phyloP scores from a whole-genome alignment of 352 stramenopile species.

The Globisporangium echinulatum region DNA sequence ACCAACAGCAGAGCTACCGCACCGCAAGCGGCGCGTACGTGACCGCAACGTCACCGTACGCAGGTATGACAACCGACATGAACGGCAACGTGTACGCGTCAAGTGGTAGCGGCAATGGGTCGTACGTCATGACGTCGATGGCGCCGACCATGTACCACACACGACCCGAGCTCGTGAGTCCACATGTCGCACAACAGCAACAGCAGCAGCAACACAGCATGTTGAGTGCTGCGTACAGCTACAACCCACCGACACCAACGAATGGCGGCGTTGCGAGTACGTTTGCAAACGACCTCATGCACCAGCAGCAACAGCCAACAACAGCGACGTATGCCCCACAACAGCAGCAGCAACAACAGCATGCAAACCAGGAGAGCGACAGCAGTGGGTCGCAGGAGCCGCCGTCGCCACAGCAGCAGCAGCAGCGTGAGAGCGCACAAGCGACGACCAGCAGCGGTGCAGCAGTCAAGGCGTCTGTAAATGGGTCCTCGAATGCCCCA shows the following conservation, averaged over 20 bases:
- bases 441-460: not conserved
- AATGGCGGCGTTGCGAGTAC: slow-evolving; percentile 22
- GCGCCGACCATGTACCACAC: slow-evolving; percentile 28
- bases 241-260: slow-evolving; percentile 11
- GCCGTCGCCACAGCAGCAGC: slow-evolving; percentile 12
- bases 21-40: not conserved
- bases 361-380: slow-evolving; percentile 15
- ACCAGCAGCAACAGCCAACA: slow-evolving; percentile 22
- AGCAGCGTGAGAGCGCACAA: slow-evolving; percentile 13
- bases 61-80: slow-evolving; percentile 21
- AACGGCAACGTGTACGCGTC: slow-evolving; percentile 43
- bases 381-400: slow-evolving; percentile 25
- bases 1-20: slow-evolving; percentile 7
- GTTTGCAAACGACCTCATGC: slow-evolving; percentile 35
- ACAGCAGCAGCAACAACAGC: slow-evolving; percentile 15
- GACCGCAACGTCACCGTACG: slow-evolving; percentile 8
- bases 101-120: slow-evolving; percentile 16
- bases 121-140: slow-evolving; percentile 23
- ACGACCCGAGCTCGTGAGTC: slow-evolving; percentile 13
- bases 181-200: slow-evolving; percentile 15
- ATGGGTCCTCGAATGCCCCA: slow-evolving; percentile 1
- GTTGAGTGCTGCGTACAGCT: slow-evolving; percentile 12
- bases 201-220: slow-evolving; percentile 16
- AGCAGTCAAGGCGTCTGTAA: not conserved
- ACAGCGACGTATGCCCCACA: slow-evolving; percentile 5